Base-by-base conservation (phyloP, 2,329 filamentous ascomycete genomes). In the Leptographium galeiforme region DNA sequence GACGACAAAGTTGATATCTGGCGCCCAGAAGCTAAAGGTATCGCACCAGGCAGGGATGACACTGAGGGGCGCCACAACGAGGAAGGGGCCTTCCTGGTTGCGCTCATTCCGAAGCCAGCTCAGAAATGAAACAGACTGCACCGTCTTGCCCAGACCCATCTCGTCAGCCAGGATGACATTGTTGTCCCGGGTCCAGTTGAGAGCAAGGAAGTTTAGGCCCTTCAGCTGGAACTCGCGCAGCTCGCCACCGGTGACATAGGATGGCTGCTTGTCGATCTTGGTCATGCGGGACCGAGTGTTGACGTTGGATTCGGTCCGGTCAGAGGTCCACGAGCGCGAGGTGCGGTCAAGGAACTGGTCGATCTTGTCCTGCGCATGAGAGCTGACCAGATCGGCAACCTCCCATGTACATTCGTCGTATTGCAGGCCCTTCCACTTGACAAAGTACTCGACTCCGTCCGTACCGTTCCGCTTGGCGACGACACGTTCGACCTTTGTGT, bases 351-450 rank as follows among this genome's bases (percentile, higher is more conserved):
- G 73, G 66, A 86, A 97, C 62, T 89, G 85, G 64, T 97, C 91
- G 61, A 98, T 91, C 70, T 95, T 88, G 62, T 82, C 80, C 67
- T 96, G 89, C 48, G 90, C 89, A 52, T 88, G 80, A 36, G 81
- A 72, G 64, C 82, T 87, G 61, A 97, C 80, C 7, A 56, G 13
- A 8, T 80, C 76, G 41, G 83, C 87, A 43, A 74, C 70, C 66
- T 98, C 93, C 94, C 94, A 98, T 2, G 94, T 98, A 68, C 87
- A 95, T 57, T 84, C 84, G 62, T 97, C 90, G 65, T 98, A 98
- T 51, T 85, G 87, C 51, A 97, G 78, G 12, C 88, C 87, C 68
- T 93, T 95, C 89, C 93, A 98, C 71, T 98, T 98, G 68, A 97
- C 85, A 59, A 84, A 88, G 67, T 98, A 98, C 66, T 97, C 89